Evolutionary conservation across 2,329 filamentous ascomycete genomes (phyloP).

Genomic region (Penicillium thymicola): DNA sequence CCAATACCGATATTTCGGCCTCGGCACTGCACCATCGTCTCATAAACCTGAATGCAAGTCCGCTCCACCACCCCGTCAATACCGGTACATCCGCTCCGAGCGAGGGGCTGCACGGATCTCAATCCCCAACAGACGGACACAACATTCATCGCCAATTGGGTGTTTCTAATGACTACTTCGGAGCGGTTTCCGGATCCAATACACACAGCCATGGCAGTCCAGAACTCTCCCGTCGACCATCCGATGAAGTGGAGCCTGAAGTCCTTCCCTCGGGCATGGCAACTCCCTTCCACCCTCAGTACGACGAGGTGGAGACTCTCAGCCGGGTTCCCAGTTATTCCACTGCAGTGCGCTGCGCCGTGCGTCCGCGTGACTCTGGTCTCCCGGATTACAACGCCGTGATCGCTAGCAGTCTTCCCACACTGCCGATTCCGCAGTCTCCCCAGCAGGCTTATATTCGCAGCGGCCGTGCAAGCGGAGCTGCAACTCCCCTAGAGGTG

Average conservation of each 20-base stretch:
- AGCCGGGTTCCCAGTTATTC: conserved; percentile 74
- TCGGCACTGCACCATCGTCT: conserved; percentile 68
- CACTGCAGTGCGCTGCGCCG: conserved; percentile 66
- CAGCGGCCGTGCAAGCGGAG: conserved; percentile 33
- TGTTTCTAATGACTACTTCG: conserved; percentile 33
- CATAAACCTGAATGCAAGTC: conserved; percentile 48
- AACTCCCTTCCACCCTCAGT: conserved; percentile 42
- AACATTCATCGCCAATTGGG: conserved; percentile 26
- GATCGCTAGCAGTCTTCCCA: conserved; percentile 27
- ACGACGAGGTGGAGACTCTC: conserved; percentile 60
- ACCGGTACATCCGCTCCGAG: conserved; percentile 16
- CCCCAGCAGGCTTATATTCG: conserved; percentile 41
- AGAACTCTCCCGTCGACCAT: conserved; percentile 45
- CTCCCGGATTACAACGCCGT: conserved; percentile 68
- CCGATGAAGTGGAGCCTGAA: conserved; percentile 47
- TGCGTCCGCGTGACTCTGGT: conserved; percentile 50
- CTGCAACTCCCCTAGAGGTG: conserved; percentile 30
- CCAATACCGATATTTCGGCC: conserved; percentile 57
- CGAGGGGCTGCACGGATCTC: conserved; percentile 17
- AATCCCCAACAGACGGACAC: conserved; percentile 20
- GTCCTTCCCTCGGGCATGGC: conserved; percentile 45
- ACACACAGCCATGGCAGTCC: conserved; percentile 34
- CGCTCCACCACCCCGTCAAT: conserved; percentile 12
- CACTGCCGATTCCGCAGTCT: conserved; percentile 30
- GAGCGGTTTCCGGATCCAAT: conserved; percentile 30